Evolutionary conservation across 2,329 filamentous ascomycete species (phyloP).

Genomic region (Chaetomium strumarium): DNA sequence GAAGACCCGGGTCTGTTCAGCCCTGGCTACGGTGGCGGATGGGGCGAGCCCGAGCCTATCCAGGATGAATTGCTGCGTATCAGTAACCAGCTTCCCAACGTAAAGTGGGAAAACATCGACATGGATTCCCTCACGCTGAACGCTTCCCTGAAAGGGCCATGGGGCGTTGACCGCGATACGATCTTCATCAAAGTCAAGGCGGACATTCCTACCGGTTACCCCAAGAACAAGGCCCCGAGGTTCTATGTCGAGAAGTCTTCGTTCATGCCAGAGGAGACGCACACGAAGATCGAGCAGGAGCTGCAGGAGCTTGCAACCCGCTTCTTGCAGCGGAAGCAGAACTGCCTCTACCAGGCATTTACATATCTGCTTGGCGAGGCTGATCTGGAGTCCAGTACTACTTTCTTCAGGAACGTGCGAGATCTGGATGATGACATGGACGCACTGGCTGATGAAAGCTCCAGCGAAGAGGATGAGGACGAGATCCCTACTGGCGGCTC

Average conservation of each 20-base stretch:
- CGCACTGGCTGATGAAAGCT: conserved; percentile 66
- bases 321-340: conserved; percentile 52
- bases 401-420: conserved; percentile 57
- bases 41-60: conserved; percentile 56
- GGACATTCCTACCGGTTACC: conserved; percentile 54
- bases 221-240: conserved; percentile 50
- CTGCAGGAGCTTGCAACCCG: conserved; percentile 51
- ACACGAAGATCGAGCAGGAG: conserved; percentile 48
- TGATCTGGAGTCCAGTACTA: conserved; percentile 54
- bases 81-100: conserved; percentile 55
- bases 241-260: conserved; percentile 58
- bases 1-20: conserved; percentile 48
- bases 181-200: conserved; percentile 60
- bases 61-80: conserved; percentile 61
- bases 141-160: conserved; percentile 59
- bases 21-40: conserved; percentile 48
- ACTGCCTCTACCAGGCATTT: conserved; percentile 57
- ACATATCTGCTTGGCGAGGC: conserved; percentile 59
- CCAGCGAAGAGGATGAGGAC: conserved; percentile 72
- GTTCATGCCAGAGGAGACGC: conserved; percentile 52
- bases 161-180: conserved; percentile 50
- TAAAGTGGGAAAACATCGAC: conserved; percentile 59
- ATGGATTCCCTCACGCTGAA: conserved; percentile 54
- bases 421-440: conserved; percentile 55
- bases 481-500: conserved; percentile 48